A percentile compares a stretch with the other conserved stretches of the same genome.
phyloP scores from a whole-genome alignment of 2,329 filamentous ascomycete genomes.

The Aspergillus sp. region DNA sequence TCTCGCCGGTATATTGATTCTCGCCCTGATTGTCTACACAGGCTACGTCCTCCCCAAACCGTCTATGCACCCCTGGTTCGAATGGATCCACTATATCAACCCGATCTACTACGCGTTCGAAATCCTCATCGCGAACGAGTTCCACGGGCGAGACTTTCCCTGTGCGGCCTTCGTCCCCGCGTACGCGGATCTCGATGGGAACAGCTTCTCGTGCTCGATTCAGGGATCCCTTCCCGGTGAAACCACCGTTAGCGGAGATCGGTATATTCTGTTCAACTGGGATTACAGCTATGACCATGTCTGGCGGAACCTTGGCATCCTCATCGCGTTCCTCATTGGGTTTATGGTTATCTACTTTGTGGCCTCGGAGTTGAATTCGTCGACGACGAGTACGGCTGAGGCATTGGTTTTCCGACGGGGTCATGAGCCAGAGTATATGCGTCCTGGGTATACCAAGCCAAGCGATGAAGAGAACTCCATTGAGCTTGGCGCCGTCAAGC shows the following conservation, averaged over 20 bases:
- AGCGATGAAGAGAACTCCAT: conserved; percentile 13
- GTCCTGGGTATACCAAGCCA: neutral
- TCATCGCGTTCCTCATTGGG: conserved; percentile 46
- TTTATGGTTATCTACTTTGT: conserved; percentile 62
- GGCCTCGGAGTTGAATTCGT: conserved; percentile 48
- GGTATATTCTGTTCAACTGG: conserved; percentile 59
- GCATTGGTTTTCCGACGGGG: neutral
- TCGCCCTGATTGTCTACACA: conserved; percentile 50
- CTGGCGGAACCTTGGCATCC: conserved; percentile 72
- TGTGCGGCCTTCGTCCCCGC: conserved; percentile 56
- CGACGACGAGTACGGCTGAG: conserved; percentile 69
- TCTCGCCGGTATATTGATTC: conserved; percentile 55
- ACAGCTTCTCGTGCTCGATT: conserved; percentile 41
- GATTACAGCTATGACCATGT: conserved; percentile 64
- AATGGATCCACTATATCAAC: conserved; percentile 79
- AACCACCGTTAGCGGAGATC: conserved; percentile 63
- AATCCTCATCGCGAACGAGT: conserved; percentile 79
- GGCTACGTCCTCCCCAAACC: conserved; percentile 45
- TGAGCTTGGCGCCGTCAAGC: neutral
- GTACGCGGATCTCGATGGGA: conserved; percentile 48
- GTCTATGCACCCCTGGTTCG: conserved; percentile 72
- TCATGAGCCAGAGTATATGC: conserved; percentile 15
- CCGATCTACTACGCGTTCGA: conserved; percentile 80
- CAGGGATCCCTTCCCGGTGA: conserved; percentile 61
- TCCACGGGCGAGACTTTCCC: conserved; percentile 63